These are phyloP conservation scores for Scytalidium sp. DNA, from an alignment of 2,329 filamentous ascomycete species.

Conservation along the genomic window DNA sequence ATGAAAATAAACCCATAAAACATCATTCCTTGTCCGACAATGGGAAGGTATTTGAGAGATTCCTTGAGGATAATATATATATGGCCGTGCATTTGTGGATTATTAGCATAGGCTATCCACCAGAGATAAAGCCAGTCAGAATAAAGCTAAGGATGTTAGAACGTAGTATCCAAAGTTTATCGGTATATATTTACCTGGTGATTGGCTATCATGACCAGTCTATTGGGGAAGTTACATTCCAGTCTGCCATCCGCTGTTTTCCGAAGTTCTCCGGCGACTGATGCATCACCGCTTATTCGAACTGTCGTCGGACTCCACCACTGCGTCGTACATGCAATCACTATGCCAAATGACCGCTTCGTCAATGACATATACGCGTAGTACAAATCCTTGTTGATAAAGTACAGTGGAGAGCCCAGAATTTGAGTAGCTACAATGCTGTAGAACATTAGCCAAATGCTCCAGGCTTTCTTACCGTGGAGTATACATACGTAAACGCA, in stretches of 20 bases:
- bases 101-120: constrained; percentile 86
- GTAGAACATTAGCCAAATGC: constrained; percentile 17
- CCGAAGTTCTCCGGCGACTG: constrained; percentile 71
- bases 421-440: constrained; percentile 71
- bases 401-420: constrained; percentile 72
- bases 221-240: constrained; percentile 76
- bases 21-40: constrained; percentile 78
- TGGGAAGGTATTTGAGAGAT: constrained; percentile 75
- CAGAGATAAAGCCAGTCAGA: constrained; percentile 91
- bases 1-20: constrained; percentile 91
- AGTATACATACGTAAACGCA: constrained; percentile 25
- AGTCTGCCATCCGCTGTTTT: constrained; percentile 69
- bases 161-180: not conserved
- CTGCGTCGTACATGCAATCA: constrained; percentile 77
- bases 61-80: constrained; percentile 91
- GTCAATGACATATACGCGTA: constrained; percentile 85
- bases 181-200: constrained; percentile 57
- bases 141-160: constrained; percentile 57
- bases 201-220: constrained; percentile 81
- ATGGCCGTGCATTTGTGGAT: constrained; percentile 75
- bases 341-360: constrained; percentile 77
- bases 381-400: constrained; percentile 73
- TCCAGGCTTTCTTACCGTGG: not conserved
- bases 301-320: constrained; percentile 86
- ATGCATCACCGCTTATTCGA: constrained; percentile 78